Percentiles rank a stretch among this genome's conserved stretches.
phyloP scores from a whole-genome alignment of 768 basidiomycete genomes.

The Amanita molliuscula region DNA sequence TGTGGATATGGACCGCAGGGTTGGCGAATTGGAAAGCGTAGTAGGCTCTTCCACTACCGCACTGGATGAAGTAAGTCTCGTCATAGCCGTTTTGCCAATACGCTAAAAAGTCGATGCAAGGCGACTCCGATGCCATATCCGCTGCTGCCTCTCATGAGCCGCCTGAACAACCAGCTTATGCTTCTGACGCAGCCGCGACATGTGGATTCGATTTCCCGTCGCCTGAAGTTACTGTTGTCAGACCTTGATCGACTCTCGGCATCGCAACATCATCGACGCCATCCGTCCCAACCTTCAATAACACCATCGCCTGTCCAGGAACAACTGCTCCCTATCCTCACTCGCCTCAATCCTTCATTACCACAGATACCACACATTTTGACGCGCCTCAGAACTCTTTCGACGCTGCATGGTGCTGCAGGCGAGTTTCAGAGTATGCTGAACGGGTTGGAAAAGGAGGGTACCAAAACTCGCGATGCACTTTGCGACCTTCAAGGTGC shows the following conservation, averaged over 20 bases:
- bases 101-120: conserved; percentile 22
- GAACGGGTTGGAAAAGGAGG: conserved; percentile 58
- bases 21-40: conserved; percentile 74
- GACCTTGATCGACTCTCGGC: conserved; percentile 81
- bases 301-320: conserved; percentile 32
- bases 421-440: conserved; percentile 66
- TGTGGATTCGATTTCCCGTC: conserved; percentile 88
- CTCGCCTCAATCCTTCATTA: conserved; percentile 59
- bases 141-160: conserved; percentile 70
- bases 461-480: conserved; percentile 49
- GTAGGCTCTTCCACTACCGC: conserved; percentile 75
- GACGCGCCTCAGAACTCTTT: conserved; percentile 77
- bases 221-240: conserved; percentile 84
- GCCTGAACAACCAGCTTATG: conserved; percentile 77
- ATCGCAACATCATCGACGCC: conserved; percentile 36
- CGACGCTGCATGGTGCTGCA: conserved; percentile 73
- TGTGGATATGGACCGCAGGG: conserved; percentile 71
- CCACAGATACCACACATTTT: conserved; percentile 88
- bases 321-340: conserved; percentile 56
- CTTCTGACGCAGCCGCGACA: conserved; percentile 93
- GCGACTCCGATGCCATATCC: conserved; percentile 67
- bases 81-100: not conserved
- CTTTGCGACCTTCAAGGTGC: conserved; percentile 62
- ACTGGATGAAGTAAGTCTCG: conserved; percentile 64
- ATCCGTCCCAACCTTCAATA: conserved; percentile 29